Percentiles rank a stretch among this genome's conserved stretches.
These are phyloP conservation scores for Aspergillus nomiae DNA, from an alignment of 2,329 filamentous ascomycete species.

Conservation along the genomic window DNA sequence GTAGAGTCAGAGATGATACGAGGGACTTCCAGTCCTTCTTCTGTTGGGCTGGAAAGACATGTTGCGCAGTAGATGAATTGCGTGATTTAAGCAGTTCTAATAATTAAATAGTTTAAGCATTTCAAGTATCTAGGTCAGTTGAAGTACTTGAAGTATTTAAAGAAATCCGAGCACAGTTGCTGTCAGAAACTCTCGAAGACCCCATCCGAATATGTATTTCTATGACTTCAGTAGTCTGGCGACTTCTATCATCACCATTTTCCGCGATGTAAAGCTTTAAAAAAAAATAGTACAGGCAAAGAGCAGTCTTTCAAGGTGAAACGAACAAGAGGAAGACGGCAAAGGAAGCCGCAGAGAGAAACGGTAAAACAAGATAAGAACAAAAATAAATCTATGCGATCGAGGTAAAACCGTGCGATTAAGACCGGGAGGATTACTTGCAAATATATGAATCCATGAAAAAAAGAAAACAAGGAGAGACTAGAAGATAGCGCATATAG, in stretches of 20 bases:
- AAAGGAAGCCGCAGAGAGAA: not conserved
- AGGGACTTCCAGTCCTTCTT: too few relatives aligned
- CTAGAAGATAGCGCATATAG: not conserved
- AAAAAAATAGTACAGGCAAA: not conserved
- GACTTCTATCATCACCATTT: not conserved
- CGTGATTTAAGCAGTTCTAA: too few relatives aligned
- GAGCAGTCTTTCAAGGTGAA: not conserved
- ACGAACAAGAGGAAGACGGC: not conserved
- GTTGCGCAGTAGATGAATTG: too few relatives aligned
- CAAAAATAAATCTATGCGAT: not conserved
- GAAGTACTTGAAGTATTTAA: too few relatives aligned
- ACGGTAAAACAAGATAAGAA: conserved; percentile 1
- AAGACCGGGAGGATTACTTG: not conserved
- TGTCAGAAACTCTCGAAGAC: too few relatives aligned
- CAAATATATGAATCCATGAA: not conserved
- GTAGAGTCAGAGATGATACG: too few relatives aligned
- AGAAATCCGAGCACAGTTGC: too few relatives aligned
- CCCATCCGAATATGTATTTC: not conserved
- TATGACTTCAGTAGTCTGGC: not conserved
- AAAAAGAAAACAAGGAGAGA: conserved; percentile 1
- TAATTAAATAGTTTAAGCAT: too few relatives aligned
- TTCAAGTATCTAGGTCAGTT: too few relatives aligned
- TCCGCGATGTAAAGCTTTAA: not conserved
- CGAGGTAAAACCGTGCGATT: not conserved
- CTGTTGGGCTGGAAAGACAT: too few relatives aligned